These are phyloP conservation scores for Diaporthe velutina DNA, from an alignment of 2,329 filamentous ascomycete species.

Conservation along the genomic window DNA sequence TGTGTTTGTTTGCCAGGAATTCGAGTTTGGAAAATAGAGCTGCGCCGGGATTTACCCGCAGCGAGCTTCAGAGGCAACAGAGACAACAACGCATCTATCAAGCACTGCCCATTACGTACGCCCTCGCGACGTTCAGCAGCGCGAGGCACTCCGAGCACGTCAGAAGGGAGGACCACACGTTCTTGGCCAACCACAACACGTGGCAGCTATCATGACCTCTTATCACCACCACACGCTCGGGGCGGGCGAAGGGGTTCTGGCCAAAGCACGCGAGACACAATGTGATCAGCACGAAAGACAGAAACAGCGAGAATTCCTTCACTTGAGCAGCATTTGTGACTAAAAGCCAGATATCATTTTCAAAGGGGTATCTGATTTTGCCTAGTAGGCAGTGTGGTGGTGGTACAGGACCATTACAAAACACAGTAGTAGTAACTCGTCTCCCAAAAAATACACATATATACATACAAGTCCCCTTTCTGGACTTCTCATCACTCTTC, in stretches of 20 bases:
- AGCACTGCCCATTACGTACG: neutral
- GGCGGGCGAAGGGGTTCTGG: neutral
- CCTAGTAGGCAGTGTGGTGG: constrained; percentile 38
- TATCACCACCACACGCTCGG: neutral
- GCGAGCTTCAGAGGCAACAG: no score
- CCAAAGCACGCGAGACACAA: constrained; percentile 13
- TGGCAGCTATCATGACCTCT: neutral
- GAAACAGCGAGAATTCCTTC: constrained; percentile 23
- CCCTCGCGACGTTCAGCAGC: neutral
- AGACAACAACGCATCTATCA: neutral
- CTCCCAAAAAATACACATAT: constrained; percentile 22
- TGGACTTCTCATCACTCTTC: constrained; percentile 21
- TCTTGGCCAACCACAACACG: neutral
- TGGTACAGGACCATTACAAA: constrained; percentile 36
- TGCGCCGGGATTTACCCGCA: neutral
- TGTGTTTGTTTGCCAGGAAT: neutral
- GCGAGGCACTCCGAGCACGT: neutral
- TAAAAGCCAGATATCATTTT: constrained; percentile 38
- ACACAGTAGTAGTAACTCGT: constrained; percentile 17
- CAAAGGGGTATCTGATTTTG: constrained; percentile 39
- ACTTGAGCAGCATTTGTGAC: constrained; percentile 24
- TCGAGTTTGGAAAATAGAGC: rapidly evolving
- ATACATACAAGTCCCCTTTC: constrained; percentile 25
- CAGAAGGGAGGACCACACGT: neutral
- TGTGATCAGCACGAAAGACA: neutral